Base-by-base conservation (phyloP, 2,329 filamentous ascomycete genomes). In the Sphaerostilbella broomeana region DNA sequence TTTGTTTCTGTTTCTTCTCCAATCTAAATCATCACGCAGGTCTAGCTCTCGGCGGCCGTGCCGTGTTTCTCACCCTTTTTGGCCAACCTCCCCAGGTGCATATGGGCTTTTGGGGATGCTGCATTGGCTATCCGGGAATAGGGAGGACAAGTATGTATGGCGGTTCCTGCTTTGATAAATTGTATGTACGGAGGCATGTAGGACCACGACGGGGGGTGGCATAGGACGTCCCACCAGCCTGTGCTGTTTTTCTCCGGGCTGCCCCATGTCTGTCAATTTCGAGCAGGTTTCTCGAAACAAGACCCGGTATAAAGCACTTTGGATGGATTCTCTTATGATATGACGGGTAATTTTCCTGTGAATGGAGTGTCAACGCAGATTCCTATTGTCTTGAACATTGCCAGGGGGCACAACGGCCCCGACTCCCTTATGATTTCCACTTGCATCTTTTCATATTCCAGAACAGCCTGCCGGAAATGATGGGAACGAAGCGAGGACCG, bases 11-110 rank as follows among this genome's bases (percentile, higher is more conserved):
- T n/a, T 24, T 27, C 25, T 34, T 28, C 25, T 15, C 18, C 30
- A 40, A 40, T 40, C 38, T 40, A 18, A 20, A 35, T 34, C 38
- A 40, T 16, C 18, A 18, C 24, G 34, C 20, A n/a, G 30, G 18
- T 20, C 13, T 30, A 7, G 19, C 22, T 22, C 20, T 39, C n/a
- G 18, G 22, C 18, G 11, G 22, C 24, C 12, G n/a, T n/a, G n/a
- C n/a, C n/a, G n/a, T n/a, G n/a, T n/a, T 25, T 15, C 21, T 8
- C 24, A 24, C 25, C 12, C 24, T 40, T 20, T 35, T 10, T 24
- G 26, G 30, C 38, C 38, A 24, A 30, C 29, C n/a, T 15, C 16
- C 27, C 19, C 6, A 34, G 30, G 37, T 15, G 31, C 25, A 15
- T 20, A 35, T 24, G 24, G 38, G 34, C 15, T 25, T 22, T 21